Evolutionary conservation across 2,329 filamentous ascomycete species (phyloP), one percentile per base, ranked within the genome.

Genomic region (Ciborinia camelliae): DNA sequence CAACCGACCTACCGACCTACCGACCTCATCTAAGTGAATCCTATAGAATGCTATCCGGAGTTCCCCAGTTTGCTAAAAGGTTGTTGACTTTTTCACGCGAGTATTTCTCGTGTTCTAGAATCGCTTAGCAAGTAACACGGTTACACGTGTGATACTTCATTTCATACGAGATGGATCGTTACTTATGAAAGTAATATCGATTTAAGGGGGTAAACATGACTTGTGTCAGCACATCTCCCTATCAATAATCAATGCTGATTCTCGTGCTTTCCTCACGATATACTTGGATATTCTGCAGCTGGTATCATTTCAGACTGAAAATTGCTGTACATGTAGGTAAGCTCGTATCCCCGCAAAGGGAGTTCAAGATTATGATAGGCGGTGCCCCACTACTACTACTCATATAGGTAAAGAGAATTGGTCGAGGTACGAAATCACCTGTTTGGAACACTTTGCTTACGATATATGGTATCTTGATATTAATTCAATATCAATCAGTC

Each of bases 51-150:
- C 15, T n/a, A 39, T 43, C 37, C 53, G 37, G 53, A 55, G 28
- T 55, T 55, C 53, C 53, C 53, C 53, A 55, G 26, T 30, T 18
- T n/a, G n/a, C n/a, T n/a, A n/a, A n/a, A n/a, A n/a, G n/a, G n/a
- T n/a, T n/a, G n/a, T n/a, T n/a, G n/a, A n/a, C n/a, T n/a, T n/a
- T 9, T 20, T 30, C 53, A 23, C 23, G 9, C 20, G 53, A 43
- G 1, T 28, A 14, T 28, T 18, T 26, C 23, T 55, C 52, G 52
- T 28, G 35, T 41, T 55, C 23, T 14, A 12, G 2, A 7, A 50
- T 26, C 47, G 47, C 14, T 9, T 20, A 18, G 47, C 23, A 18
- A 50, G 35, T 1, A 53, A 53, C 3, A 15, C 20, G 12, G 48
- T 20, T n/a, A 9, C 35, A 55, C 15, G n/a, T 15, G 35, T 41